These are phyloP conservation scores for Chalciporus pseudorubinellus DNA, from an alignment of 768 basidiomycete genomes.

Conservation along the genomic window DNA sequence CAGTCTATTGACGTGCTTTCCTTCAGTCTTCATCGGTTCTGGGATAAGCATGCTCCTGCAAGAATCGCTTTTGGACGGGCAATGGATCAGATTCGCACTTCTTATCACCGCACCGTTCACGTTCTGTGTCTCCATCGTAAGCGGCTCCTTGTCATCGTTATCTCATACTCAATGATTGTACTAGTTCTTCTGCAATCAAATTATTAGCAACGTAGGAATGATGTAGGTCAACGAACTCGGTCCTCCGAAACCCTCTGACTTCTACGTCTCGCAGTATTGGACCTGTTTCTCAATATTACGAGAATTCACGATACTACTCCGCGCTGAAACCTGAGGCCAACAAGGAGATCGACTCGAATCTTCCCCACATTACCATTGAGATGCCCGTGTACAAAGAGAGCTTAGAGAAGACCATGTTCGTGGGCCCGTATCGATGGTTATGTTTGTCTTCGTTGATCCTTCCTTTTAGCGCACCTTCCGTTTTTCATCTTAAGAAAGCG, in stretches of 20 bases:
- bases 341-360: conserved; percentile 56
- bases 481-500: conserved; percentile 61
- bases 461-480: conserved; percentile 55
- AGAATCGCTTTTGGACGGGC: conserved; percentile 67
- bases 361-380: conserved; percentile 78
- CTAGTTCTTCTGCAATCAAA: conserved; percentile 74
- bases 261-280: conserved; percentile 51
- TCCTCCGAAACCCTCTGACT: not conserved
- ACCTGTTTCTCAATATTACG: conserved; percentile 81
- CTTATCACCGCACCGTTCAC: conserved; percentile 65
- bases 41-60: conserved; percentile 58
- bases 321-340: conserved; percentile 61
- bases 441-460: not conserved
- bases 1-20: conserved; percentile 2
- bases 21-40: conserved; percentile 63
- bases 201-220: conserved; percentile 62
- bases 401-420: conserved; percentile 78
- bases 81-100: conserved; percentile 62
- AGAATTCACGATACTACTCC: conserved; percentile 83
- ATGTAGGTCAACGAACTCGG: conserved; percentile 42
- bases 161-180: conserved; percentile 2
- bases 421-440: conserved; percentile 1
- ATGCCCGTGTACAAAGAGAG: conserved; percentile 90
- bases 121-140: conserved; percentile 71
- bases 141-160: conserved; percentile 21